Evolutionary conservation across 2,329 filamentous ascomycete species (phyloP).

Genomic region (Diaporthe vaccinii): DNA sequence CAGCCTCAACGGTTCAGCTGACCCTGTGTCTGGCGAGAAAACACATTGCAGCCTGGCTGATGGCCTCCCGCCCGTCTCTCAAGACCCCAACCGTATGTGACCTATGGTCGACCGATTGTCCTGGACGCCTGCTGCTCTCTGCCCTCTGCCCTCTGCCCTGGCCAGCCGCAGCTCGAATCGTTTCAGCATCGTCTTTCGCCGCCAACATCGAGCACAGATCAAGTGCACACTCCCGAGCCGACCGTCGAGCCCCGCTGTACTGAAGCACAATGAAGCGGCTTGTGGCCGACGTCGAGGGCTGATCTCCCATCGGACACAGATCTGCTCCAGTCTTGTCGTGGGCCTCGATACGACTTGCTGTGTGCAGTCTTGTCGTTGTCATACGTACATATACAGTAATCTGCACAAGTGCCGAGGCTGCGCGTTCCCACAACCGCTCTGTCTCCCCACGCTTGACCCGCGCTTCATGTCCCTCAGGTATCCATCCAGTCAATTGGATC

Average conservation of each 20-base stretch:
- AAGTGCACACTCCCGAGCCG: constrained; percentile 15
- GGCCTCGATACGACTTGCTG: constrained; percentile 16
- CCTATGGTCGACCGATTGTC: not conserved
- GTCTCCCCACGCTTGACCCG: constrained; percentile 17
- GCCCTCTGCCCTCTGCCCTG: constrained; percentile 1
- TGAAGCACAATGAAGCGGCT: constrained; percentile 20
- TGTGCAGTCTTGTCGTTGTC: constrained; percentile 7
- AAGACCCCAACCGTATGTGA: not conserved
- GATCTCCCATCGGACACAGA: constrained; percentile 22
- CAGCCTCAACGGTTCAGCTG: not conserved
- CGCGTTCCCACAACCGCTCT: constrained; percentile 1
- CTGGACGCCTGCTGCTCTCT: not conserved
- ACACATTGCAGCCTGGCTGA: not conserved
- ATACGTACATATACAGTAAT: not conserved
- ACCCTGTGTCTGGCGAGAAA: not conserved
- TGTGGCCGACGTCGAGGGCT: constrained; percentile 23
- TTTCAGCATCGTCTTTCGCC: constrained; percentile 12
- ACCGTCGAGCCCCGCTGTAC: constrained; percentile 12
- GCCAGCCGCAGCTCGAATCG: constrained; percentile 11
- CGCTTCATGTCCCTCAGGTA: constrained; percentile 23
- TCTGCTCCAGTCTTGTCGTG: constrained; percentile 23
- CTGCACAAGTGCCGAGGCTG: constrained; percentile 21
- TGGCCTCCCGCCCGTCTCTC: not conserved
- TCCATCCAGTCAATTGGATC: constrained; percentile 20
- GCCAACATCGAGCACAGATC: constrained; percentile 16